Evolutionary conservation across 495 filamentous ascomycete genomes (phyloP).

Genomic region (Beverwykella pulmonaria): DNA sequence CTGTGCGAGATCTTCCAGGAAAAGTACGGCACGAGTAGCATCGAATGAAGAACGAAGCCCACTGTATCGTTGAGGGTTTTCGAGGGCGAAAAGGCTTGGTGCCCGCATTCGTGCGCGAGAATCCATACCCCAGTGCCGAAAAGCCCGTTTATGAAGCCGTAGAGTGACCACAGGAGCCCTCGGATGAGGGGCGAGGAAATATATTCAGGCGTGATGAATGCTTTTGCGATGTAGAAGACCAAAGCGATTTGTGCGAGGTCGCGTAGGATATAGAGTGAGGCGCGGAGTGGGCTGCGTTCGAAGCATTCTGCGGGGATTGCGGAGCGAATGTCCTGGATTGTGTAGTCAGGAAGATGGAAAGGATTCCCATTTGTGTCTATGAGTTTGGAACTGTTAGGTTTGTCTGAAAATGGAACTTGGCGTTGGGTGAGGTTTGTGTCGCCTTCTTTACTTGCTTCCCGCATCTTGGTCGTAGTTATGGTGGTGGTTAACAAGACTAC

Average conservation of each 20-base stretch:
- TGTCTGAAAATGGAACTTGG: background rate
- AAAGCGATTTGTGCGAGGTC: conserved; percentile 63
- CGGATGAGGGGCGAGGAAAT: conserved; percentile 57
- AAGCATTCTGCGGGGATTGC: conserved; percentile 82
- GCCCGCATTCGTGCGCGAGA: conserved; percentile 82
- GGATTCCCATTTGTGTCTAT: conserved; percentile 72
- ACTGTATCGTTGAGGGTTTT: conserved; percentile 63
- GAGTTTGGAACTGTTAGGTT: background rate
- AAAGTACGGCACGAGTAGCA: conserved; percentile 69
- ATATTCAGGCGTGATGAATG: conserved; percentile 58
- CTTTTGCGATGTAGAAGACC: conserved; percentile 68
- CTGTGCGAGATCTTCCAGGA: conserved; percentile 74
- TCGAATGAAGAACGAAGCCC: conserved; percentile 66
- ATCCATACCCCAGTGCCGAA: conserved; percentile 81
- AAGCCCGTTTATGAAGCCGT: conserved; percentile 72
- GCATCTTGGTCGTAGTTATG: background rate
- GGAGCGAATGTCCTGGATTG: conserved; percentile 75
- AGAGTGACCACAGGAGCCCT: conserved; percentile 59
- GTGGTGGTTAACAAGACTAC: background rate
- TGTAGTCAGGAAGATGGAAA: conserved; percentile 72
- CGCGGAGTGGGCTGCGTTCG: conserved; percentile 63
- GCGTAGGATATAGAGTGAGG: conserved; percentile 66
- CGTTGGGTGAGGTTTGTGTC: too few relatives aligned
- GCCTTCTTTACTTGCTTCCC: too few relatives aligned
- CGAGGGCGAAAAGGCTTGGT: conserved; percentile 67